Evolutionary conservation across 176 grass and related monocot genomes (phyloP).

Genomic region (Microstegium vimineum): DNA sequence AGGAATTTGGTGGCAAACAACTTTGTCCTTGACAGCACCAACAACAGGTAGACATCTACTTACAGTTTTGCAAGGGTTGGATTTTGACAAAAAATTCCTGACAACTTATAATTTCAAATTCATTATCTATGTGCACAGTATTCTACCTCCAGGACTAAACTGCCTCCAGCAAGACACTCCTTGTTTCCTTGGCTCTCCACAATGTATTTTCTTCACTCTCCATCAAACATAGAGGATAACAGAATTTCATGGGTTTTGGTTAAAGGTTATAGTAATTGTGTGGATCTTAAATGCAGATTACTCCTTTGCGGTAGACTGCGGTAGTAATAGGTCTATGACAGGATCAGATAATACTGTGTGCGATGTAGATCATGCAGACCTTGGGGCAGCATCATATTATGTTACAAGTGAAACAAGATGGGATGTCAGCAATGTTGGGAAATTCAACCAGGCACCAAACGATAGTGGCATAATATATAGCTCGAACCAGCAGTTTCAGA

Average conservation of each 20-base stretch:
- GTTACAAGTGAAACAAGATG: slow-evolving; percentile 50
- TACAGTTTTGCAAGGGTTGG: not conserved
- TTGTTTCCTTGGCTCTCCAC: slow-evolving; percentile 58
- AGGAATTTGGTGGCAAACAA: slow-evolving; percentile 82
- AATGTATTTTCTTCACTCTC: slow-evolving; percentile 43
- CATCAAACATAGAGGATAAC: not conserved
- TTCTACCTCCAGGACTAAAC: slow-evolving; percentile 47
- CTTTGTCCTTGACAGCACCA: slow-evolving; percentile 34
- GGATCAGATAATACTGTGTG: slow-evolving; percentile 52
- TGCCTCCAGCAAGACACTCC: slow-evolving; percentile 74
- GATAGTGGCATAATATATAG: slow-evolving; percentile 35
- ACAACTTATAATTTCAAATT: not conserved
- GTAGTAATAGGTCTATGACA: slow-evolving; percentile 32
- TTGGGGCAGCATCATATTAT: slow-evolving; percentile 62
- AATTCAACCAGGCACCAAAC: slow-evolving; percentile 41
- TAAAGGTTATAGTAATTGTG: not conserved
- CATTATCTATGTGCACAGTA: slow-evolving; percentile 14
- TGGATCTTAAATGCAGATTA: slow-evolving; percentile 39
- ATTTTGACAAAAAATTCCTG: not conserved
- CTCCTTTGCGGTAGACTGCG: slow-evolving; percentile 70
- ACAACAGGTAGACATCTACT: slow-evolving; percentile 37
- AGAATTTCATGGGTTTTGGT: not conserved
- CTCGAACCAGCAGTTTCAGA: slow-evolving; percentile 51
- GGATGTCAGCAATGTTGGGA: slow-evolving; percentile 74
- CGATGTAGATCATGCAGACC: slow-evolving; percentile 40